phyloP scores from a whole-genome alignment of 305 asterid genomes.

The Fraxinus sp. region DNA sequence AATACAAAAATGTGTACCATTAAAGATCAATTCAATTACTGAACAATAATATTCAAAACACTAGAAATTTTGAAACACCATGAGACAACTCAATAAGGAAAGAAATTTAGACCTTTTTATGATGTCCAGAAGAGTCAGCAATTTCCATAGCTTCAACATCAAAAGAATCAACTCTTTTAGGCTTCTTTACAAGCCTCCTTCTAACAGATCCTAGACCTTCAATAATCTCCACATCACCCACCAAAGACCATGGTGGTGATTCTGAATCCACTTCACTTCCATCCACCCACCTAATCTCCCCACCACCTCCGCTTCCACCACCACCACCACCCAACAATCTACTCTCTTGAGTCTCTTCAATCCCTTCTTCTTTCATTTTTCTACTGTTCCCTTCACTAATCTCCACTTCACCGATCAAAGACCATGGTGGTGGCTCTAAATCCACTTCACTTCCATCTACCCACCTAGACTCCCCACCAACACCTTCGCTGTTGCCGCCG shows the following conservation, averaged over 20 bases:
- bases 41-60: not conserved
- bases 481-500: slow-evolving; percentile 18
- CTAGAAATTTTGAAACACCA: not conserved
- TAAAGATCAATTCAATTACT: not conserved
- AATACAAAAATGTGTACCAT: not conserved
- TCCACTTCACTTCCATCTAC: slow-evolving; percentile 91
- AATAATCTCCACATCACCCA: slow-evolving; percentile 39
- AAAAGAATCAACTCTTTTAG: slow-evolving; percentile 78
- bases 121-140: slow-evolving; percentile 58
- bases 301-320: slow-evolving; percentile 35
- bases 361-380: slow-evolving; percentile 51
- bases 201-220: slow-evolving; percentile 65
- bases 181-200: slow-evolving; percentile 79
- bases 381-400: slow-evolving; percentile 34
- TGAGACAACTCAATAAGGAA: not conserved
- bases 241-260: slow-evolving; percentile 54
- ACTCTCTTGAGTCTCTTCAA: slow-evolving; percentile 36
- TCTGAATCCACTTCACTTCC: slow-evolving; percentile 87
- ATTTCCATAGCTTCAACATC: slow-evolving; percentile 97
- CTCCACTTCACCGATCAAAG: slow-evolving; percentile 42
- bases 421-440: slow-evolving; percentile 63
- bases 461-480: slow-evolving; percentile 62
- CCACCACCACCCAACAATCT: slow-evolving; percentile 43
- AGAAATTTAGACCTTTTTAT: slow-evolving; percentile 47
- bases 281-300: slow-evolving; percentile 76